These are phyloP conservation scores for Parastagonospora avenae DNA, from an alignment of 2,329 filamentous ascomycete species.

Conservation along the genomic window DNA sequence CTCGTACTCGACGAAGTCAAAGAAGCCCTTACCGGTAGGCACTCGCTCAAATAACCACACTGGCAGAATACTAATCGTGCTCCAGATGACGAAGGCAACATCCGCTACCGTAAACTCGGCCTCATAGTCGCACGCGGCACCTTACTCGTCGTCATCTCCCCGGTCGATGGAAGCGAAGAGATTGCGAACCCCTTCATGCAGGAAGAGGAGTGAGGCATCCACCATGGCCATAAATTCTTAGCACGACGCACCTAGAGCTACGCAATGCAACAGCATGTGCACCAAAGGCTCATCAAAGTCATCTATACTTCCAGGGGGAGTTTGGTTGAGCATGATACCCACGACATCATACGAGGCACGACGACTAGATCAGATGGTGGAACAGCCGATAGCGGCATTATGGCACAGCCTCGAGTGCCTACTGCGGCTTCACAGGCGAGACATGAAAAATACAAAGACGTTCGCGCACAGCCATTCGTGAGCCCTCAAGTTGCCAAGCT, in stretches of 20 bases:
- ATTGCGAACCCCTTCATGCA: slow-evolving; percentile 93
- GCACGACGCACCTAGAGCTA: background rate
- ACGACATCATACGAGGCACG: slow-evolving; percentile 1
- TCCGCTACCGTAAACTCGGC: slow-evolving; percentile 78
- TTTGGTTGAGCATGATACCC: slow-evolving; percentile 5
- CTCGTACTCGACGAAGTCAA: slow-evolving; percentile 93
- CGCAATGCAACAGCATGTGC: background rate
- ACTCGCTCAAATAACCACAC: background rate
- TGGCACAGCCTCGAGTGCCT: background rate
- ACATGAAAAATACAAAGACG: no score
- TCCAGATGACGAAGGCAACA: slow-evolving; percentile 90
- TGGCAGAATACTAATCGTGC: background rate
- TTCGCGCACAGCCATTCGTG: no score
- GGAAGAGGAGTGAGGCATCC: slow-evolving; percentile 55
- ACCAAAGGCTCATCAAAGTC: no score
- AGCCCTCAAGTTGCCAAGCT: no score
- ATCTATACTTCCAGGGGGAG: background rate
- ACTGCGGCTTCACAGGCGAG: no score
- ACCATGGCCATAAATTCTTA: no score
- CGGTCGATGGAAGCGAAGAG: slow-evolving; percentile 91
- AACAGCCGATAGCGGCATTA: background rate
- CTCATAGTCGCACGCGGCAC: slow-evolving; percentile 89
- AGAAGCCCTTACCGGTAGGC: slow-evolving; percentile 82
- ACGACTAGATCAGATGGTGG: background rate
- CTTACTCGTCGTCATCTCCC: slow-evolving; percentile 88